Base-by-base conservation (phyloP, 176 grass and related monocot genomes). In the Rhynchospora breviuscula region DNA sequence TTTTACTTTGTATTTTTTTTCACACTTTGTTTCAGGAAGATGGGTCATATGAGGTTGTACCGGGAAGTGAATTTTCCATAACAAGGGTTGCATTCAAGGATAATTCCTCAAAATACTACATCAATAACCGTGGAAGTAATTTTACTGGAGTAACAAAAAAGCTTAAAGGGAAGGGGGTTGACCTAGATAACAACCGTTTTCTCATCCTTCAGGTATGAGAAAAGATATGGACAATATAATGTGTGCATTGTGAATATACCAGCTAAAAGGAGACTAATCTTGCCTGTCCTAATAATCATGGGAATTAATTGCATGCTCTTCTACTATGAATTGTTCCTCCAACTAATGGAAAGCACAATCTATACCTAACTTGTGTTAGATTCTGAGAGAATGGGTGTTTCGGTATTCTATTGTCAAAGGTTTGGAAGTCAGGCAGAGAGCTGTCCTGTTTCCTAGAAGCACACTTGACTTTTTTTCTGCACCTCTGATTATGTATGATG, bases 111-210 rank as follows among this genome's bases (percentile, higher is more conserved):
- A 98, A 90, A 74, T 98, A 98, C 85, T 98, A 93, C 76, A 98
- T 98, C 83, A 95, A 98, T 82, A 84, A 95, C 18, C 89, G 91
- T 58, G 84, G 75, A 80, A 98, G 96, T 85, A 98, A 89, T 85
- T 98, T 98, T 78, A 93, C 96, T 78, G 96, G 93, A 89, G 96
- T 98, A 80, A 98, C 93, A 44, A 98, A 89, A 64, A 79, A 86
- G 64, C 76, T 98, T 82, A 98, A 98, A 81, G 89, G 82, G 70
- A 98, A 98, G 85, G 89, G 96, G 85, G 96, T 98, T n/a, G 96
- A 98, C 53, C 91, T 98, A 87, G 96, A 98, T 83, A 98, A 98
- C 61, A 98, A 95, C 26, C 92, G 96, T 14, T 98, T 98, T 93
- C 84, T 98, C 40, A 98, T 98, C 83, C 96, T 98, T 49, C 96